Evolutionary conservation across 2,329 filamentous ascomycete species (phyloP).

Genomic region (Escovopsis sp.): DNA sequence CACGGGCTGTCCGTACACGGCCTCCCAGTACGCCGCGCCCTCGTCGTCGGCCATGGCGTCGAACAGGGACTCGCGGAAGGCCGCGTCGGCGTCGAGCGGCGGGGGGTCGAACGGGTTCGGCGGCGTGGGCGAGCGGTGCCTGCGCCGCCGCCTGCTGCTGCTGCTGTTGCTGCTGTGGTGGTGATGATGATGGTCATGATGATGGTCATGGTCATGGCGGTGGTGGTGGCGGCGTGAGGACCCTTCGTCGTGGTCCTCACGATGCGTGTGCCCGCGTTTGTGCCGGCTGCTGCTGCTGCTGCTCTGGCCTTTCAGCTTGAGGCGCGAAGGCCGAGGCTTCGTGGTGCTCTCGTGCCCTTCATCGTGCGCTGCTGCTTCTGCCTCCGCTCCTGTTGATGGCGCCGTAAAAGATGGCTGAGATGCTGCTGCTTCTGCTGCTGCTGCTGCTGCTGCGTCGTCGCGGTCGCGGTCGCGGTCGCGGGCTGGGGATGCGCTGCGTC

Average conservation of each 20-base stretch:
- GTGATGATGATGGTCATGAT: conserved; percentile 14
- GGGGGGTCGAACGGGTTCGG: conserved; percentile 31
- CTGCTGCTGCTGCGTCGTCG: too few species aligned
- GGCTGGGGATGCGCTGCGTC: too few species aligned
- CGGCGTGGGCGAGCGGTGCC: conserved; percentile 29
- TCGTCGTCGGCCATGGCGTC: conserved; percentile 96
- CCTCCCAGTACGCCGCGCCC: conserved; percentile 87
- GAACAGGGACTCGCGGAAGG: conserved; percentile 88
- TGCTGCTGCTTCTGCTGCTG: too few species aligned
- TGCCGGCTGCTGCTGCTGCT: conserved; percentile 7
- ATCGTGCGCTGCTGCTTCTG: not conserved
- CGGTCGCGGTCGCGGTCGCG: not conserved
- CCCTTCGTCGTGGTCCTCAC: conserved; percentile 7
- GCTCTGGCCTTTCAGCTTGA: conserved; percentile 20
- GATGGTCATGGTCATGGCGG: conserved; percentile 8
- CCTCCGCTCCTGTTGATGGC: too few species aligned
- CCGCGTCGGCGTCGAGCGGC: conserved; percentile 50
- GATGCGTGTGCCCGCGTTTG: conserved; percentile 6
- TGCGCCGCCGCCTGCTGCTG: conserved; percentile 11
- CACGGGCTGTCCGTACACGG: conserved; percentile 90
- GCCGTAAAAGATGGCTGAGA: too few species aligned
- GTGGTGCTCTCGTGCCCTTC: conserved; percentile 6
- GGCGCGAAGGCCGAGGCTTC: conserved; percentile 16
- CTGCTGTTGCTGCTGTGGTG: conserved; percentile 7
- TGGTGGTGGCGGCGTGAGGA: conserved; percentile 3